Percentiles rank a stretch among this genome's conserved stretches.
Evolutionary conservation across 108 stramenopile genomes (phyloP).

Genomic region (Cyclostephanos tholiformis): DNA sequence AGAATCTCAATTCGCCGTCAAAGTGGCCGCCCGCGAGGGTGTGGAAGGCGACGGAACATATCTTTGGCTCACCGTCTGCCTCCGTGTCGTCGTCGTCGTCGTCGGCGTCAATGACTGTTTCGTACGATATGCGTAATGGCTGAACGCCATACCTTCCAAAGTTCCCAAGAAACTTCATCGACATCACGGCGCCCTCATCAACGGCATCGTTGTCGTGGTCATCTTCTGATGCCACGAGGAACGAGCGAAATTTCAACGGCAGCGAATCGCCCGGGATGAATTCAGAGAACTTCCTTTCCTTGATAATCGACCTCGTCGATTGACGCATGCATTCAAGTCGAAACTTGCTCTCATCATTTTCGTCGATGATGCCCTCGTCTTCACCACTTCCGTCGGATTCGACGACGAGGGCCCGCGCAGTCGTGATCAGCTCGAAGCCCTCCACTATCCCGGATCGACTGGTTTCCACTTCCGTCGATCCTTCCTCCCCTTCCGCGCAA

Average conservation of each 20-base stretch:
- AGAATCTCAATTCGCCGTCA: constrained; percentile 71
- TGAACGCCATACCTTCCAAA: constrained; percentile 69
- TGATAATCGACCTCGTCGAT: constrained; percentile 48
- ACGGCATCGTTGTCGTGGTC: constrained; percentile 32
- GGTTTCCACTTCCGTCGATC: constrained; percentile 34
- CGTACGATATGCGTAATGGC: constrained; percentile 51
- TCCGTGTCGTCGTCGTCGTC: constrained; percentile 35
- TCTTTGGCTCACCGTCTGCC: constrained; percentile 25
- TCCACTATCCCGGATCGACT: constrained; percentile 15
- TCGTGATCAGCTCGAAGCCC: constrained; percentile 29
- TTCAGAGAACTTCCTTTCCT: constrained; percentile 67
- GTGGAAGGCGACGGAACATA: constrained; percentile 45
- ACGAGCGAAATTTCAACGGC: constrained; percentile 37
- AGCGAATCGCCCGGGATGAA: constrained; percentile 48
- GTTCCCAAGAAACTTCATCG: constrained; percentile 64
- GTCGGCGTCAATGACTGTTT: constrained; percentile 19
- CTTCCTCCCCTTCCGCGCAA: constrained; percentile 26
- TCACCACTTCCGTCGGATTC: constrained; percentile 6
- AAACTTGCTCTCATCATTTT: constrained; percentile 19
- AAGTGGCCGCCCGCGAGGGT: constrained; percentile 75
- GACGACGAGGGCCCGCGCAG: constrained; percentile 26
- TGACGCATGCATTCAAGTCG: constrained; percentile 39
- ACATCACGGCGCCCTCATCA: constrained; percentile 47
- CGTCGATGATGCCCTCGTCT: constrained; percentile 21
- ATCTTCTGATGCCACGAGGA: constrained; percentile 26